Conservation (phyloP, 441 rosid genomes). For the Dalechampia spathulata region DNA sequence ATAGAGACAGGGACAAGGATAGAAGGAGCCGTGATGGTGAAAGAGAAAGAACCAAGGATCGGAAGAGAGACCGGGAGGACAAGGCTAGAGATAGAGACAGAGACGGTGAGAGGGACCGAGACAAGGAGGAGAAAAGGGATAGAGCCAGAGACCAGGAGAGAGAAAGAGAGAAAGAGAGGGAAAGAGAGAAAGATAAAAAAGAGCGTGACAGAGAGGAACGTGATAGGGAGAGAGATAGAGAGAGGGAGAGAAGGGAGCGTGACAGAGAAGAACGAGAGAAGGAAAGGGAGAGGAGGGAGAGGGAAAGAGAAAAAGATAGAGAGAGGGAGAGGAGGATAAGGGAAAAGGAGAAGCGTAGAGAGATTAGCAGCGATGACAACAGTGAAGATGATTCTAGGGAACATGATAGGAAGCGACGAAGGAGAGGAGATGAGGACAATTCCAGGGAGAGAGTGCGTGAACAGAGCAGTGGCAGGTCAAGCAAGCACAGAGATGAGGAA, state of each 20-base stretch:
- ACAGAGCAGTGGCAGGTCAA: conserved; percentile 41
- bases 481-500: conserved; percentile 40
- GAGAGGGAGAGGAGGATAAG: conserved; percentile 17
- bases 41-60: conserved; percentile 24
- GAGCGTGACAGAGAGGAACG: conserved; percentile 30
- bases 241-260: conserved; percentile 34
- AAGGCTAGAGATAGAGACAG: too few relatives aligned
- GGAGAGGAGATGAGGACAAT: conserved; percentile 39
- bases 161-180: conserved; percentile 23
- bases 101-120: too few relatives aligned
- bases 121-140: too few relatives aligned
- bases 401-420: conserved; percentile 35
- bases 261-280: conserved; percentile 21
- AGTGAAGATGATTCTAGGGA: conserved; percentile 35
- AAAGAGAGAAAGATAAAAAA: too few relatives aligned
- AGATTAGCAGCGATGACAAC: conserved; percentile 28
- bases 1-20: conserved; percentile 16
- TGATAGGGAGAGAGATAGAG: conserved; percentile 35
- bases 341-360: conserved; percentile 35
- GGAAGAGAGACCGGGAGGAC: conserved; percentile 32
- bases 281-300: conserved; percentile 24
- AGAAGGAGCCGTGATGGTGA: conserved; percentile 13
- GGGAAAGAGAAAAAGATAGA: conserved; percentile 10
- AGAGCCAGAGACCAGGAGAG: conserved; percentile 19
- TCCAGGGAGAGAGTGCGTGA: conserved; percentile 45